Evolutionary conservation across 208 protist species (phyloP).

Genomic region (Trypanosoma rangeli): DNA sequence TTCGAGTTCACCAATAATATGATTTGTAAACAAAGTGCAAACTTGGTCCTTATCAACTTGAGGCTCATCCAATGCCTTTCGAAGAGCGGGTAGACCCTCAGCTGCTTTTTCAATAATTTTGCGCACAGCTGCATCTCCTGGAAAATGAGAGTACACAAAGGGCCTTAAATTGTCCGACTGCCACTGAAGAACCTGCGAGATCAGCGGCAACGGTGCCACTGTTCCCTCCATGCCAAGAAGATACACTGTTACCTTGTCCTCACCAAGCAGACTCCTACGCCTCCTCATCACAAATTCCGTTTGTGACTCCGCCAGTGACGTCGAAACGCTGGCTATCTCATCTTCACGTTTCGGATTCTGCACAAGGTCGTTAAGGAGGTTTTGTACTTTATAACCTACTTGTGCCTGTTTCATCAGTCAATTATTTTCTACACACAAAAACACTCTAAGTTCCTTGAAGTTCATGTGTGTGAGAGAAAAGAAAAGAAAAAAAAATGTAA

Average conservation of each 20-base stretch:
- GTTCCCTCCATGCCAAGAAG: conserved; percentile 85
- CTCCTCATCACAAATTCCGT: not conserved
- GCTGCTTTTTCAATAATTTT: conserved; percentile 20
- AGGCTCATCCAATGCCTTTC: conserved; percentile 18
- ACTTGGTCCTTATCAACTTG: conserved; percentile 12
- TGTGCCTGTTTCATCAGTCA: not conserved
- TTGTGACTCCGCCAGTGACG: not conserved
- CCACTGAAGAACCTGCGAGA: conserved; percentile 59
- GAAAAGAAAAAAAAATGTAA: not conserved
- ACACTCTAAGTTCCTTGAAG: not conserved
- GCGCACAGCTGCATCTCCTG: conserved; percentile 24
- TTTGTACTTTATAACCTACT: not conserved
- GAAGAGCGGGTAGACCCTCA: conserved; percentile 5
- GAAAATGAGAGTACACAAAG: conserved; percentile 50
- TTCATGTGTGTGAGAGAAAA: not conserved
- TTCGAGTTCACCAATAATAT: conserved; percentile 32
- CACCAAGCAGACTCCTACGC: not conserved
- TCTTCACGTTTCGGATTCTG: not conserved
- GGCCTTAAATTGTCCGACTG: conserved; percentile 27
- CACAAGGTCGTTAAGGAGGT: not conserved
- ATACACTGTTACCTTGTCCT: conserved; percentile 31
- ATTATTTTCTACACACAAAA: not conserved
- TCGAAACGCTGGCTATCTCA: not conserved
- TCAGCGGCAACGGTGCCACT: conserved; percentile 81
- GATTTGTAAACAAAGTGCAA: conserved; percentile 27